Evolutionary conservation across 2,329 filamentous ascomycete genomes (phyloP), one percentile per base, ranked within the genome.

Genomic region (Xylariaceae sp.): DNA sequence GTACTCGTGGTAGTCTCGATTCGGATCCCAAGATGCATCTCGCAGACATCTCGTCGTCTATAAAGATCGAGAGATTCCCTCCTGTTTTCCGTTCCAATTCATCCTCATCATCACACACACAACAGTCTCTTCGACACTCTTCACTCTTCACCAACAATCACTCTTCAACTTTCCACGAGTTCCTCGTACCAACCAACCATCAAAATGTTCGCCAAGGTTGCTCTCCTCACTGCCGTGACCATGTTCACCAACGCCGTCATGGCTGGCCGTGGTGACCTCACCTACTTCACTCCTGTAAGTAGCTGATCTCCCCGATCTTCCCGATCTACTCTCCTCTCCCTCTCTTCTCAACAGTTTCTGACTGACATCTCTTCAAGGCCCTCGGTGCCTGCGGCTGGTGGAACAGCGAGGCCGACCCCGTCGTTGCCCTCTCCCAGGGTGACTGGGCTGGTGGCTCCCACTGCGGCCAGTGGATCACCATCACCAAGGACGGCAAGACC

Each of bases 391-490:
- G 63, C 11, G 61, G 63, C 35, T 2, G 11, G 2, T 59, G 51
- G 1, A 56, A 62, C 45, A 56, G 51, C 37, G 56, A 58, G 47
- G 53, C 52, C 45, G 51, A 55, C 2, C 35, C 61, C 1, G 59
- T 64, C 13, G 63, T 64, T 2, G 63, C 61, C 1, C 61, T 63
- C 11, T 59, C 58, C 59, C 2, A 51, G 1, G 50, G 52, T 6
- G 55, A 63, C 35, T 64, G 61, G 11, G 58, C 53, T 37, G 56
- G 58, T 7, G 61, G 63, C 9, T 53, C 58, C 17, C 45, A 64
- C 53, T 64, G 63, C 53, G 56, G 56, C 30, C 11, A 39, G 54
- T 64, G 59, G 61, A 61, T 64, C 53, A 61, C 61, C 7, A 63
- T 63, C 30, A 57, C 61, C 18, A 59, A 34, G 7, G 62, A 64